These are phyloP conservation scores for Scytalidium sp. DNA, from an alignment of 2,329 filamentous ascomycete species.

Conservation along the genomic window DNA sequence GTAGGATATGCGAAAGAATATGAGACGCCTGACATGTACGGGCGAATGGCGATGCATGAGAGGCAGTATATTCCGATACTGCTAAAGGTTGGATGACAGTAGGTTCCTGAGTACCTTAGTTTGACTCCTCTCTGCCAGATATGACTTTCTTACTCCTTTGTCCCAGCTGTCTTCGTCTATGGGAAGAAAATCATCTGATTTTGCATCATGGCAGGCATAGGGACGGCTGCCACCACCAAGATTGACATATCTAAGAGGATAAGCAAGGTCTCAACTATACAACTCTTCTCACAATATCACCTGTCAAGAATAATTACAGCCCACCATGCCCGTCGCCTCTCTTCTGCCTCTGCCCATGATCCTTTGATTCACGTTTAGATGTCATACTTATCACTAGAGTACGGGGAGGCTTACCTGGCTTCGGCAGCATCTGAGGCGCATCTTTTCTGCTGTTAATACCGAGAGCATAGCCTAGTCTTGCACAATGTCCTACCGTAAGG, in stretches of 20 bases:
- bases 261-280: not conserved
- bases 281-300: not conserved
- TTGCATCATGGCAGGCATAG: not conserved
- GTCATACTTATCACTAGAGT: not conserved
- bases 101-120: not conserved
- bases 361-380: not conserved
- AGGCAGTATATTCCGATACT: not conserved
- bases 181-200: not conserved
- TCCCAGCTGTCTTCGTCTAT: not conserved
- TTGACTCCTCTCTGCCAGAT: not conserved
- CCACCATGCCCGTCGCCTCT: conserved; percentile 6
- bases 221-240: not conserved
- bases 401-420: not conserved
- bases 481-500: conserved; percentile 8
- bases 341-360: conserved; percentile 7
- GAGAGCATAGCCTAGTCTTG: conserved; percentile 9
- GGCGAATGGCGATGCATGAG: not conserved
- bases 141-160: not conserved
- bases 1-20: not conserved
- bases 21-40: not conserved
- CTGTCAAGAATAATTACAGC: conserved; percentile 5
- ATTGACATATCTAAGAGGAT: not conserved
- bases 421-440: not conserved
- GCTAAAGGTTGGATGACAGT: not conserved
- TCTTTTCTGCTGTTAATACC: conserved; percentile 7